Evolutionary conservation across 352 stramenopile genomes (phyloP).

Genomic region (Globisporangium echinulatum): DNA sequence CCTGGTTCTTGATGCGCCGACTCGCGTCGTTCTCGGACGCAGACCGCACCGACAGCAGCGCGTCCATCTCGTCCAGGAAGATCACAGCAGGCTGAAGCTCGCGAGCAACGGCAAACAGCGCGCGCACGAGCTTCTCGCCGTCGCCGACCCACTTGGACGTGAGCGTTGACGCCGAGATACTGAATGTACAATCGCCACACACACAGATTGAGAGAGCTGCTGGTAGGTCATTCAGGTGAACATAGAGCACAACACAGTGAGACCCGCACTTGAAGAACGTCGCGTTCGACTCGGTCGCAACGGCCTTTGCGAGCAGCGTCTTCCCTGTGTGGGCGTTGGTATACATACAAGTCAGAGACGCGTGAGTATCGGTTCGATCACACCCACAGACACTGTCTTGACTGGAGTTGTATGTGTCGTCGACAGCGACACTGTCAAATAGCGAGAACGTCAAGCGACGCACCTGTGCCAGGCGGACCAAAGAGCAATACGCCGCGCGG

Average conservation of each 20-base stretch:
- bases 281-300: conserved; percentile 75
- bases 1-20: conserved; percentile 87
- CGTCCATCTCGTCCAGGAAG: conserved; percentile 89
- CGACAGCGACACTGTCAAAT: too few relatives aligned
- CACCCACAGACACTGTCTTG: too few relatives aligned
- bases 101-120: conserved; percentile 89
- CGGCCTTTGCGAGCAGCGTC: conserved; percentile 76
- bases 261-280: conserved; percentile 71
- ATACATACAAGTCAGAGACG: too few relatives aligned
- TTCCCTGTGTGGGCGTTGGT: conserved; percentile 35
- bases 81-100: conserved; percentile 82
- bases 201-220: background rate
- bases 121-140: conserved; percentile 92
- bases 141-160: conserved; percentile 90
- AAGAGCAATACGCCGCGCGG: conserved; percentile 76
- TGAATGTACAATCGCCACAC: conserved; percentile 12
- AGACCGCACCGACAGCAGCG: conserved; percentile 68
- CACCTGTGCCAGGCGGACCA: conserved; percentile 73
- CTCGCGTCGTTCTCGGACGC: conserved; percentile 82
- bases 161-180: conserved; percentile 82
- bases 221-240: background rate
- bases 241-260: background rate
- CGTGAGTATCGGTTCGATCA: too few relatives aligned
- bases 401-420: too few relatives aligned
- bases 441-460: background rate